A percentile compares a stretch with the other conserved stretches of the same genome.
Evolutionary conservation across 495 filamentous ascomycete genomes (phyloP).

Genomic region (Neurospora sp.): DNA sequence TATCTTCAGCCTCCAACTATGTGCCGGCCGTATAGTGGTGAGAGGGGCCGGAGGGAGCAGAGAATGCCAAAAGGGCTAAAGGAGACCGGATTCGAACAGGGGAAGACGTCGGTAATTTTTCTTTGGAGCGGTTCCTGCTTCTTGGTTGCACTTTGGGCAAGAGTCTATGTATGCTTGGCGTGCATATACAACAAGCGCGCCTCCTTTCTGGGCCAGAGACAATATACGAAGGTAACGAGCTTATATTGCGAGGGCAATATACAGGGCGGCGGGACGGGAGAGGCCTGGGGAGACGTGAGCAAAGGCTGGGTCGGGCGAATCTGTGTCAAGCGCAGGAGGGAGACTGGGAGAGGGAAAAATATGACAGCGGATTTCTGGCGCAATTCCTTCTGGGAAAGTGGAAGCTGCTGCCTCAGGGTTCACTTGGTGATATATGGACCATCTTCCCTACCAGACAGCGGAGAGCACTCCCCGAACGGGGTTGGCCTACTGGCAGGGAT

Average conservation of each 20-base stretch:
- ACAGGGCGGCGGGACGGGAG: conserved; percentile 27
- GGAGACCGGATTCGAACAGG: conserved; percentile 26
- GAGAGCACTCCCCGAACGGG: conserved; percentile 11
- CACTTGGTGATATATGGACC: conserved; percentile 26
- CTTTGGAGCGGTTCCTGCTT: conserved; percentile 20
- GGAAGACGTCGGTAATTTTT: conserved; percentile 23
- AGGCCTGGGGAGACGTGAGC: conserved; percentile 9
- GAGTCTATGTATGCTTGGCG: conserved; percentile 25
- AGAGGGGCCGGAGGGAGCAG: conserved; percentile 21
- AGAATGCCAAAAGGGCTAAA: conserved; percentile 25
- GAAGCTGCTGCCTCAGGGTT: conserved; percentile 16
- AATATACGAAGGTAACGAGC: conserved; percentile 25
- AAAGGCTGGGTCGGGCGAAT: conserved; percentile 5
- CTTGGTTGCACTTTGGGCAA: conserved; percentile 17
- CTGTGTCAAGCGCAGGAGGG: conserved; percentile 3
- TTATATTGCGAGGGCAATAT: conserved; percentile 31
- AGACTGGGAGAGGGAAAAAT: conserved; percentile 2
- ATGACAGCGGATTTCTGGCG: conserved; percentile 17
- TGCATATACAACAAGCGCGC: conserved; percentile 22
- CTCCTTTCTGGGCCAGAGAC: conserved; percentile 19
- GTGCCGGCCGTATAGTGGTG: conserved; percentile 30
- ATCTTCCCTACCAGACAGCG: conserved; percentile 11
- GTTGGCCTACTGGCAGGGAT: conserved; percentile 22
- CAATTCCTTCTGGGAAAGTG: neutral
- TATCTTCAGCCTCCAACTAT: conserved; percentile 14